phyloP scores from a whole-genome alignment of 108 stramenopile species.

The Conticribra weissflogii region DNA sequence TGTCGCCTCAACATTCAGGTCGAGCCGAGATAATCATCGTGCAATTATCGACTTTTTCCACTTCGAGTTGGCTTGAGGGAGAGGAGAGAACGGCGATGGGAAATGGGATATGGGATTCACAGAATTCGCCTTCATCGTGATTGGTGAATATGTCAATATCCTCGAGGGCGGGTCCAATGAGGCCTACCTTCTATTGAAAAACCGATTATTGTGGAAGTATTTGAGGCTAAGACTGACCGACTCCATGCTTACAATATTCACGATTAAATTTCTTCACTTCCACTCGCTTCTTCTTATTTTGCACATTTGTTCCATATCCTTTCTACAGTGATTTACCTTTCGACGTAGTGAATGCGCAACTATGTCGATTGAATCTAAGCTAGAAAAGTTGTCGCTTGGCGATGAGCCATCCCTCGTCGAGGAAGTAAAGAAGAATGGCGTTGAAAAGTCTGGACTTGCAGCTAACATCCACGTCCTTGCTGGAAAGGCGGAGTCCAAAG shows the following conservation, averaged over 20 bases:
- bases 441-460: constrained; percentile 82
- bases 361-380: constrained; percentile 83
- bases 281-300: not conserved
- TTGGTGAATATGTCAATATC: too few species aligned
- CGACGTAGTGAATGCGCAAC: constrained; percentile 1
- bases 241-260: not conserved
- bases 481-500: constrained; percentile 79
- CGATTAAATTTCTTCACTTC: not conserved
- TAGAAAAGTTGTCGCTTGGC: constrained; percentile 77
- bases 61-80: too few species aligned
- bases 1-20: not conserved
- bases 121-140: too few species aligned
- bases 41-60: not conserved
- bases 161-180: too few species aligned
- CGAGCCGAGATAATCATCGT: not conserved
- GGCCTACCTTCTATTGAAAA: too few species aligned
- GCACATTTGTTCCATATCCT: not conserved
- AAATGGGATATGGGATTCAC: too few species aligned
- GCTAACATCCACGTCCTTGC: constrained; percentile 62
- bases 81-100: too few species aligned
- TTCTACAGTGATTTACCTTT: not conserved
- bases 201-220: too few species aligned
- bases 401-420: constrained; percentile 82
- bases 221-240: too few species aligned
- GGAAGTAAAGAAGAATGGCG: constrained; percentile 79